phyloP scores from a whole-genome alignment of 1,139 yeast species.

The Saccharomyces hybrid region DNA sequence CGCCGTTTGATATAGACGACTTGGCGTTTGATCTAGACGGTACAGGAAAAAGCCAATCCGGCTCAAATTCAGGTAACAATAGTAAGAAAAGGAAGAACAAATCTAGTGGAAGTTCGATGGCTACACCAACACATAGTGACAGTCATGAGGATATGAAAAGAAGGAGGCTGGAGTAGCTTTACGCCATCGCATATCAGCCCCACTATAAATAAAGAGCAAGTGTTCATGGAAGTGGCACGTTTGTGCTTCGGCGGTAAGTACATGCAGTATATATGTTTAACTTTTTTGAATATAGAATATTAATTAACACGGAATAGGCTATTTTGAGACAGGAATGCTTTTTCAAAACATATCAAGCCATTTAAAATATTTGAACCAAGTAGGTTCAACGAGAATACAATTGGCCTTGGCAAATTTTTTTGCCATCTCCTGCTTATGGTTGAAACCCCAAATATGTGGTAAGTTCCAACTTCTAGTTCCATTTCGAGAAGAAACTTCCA shows the following conservation, averaged over 20 bases:
- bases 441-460: background rate
- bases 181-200: background rate
- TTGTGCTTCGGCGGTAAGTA: background rate
- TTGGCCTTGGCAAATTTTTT: conserved; percentile 44
- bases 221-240: background rate
- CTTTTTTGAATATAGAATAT: conserved; percentile 20
- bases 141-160: conserved; percentile 28
- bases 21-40: conserved; percentile 34
- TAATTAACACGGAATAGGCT: conserved; percentile 24
- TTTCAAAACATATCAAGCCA: conserved; percentile 41
- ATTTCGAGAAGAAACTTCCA: conserved; percentile 6
- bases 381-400: conserved; percentile 69
- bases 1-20: conserved; percentile 28
- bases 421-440: conserved; percentile 1
- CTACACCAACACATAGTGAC: conserved; percentile 30
- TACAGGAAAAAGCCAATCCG: conserved; percentile 17
- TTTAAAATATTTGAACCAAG: conserved; percentile 64
- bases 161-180: conserved; percentile 27
- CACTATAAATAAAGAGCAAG: background rate
- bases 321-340: conserved; percentile 27
- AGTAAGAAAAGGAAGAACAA: conserved; percentile 27
- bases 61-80: conserved; percentile 7
- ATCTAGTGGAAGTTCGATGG: conserved; percentile 31
- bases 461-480: conserved; percentile 4
- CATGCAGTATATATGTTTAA: background rate